phyloP scores from a whole-genome alignment of 306 rosid species.

The Lithocarpus polystachyus region DNA sequence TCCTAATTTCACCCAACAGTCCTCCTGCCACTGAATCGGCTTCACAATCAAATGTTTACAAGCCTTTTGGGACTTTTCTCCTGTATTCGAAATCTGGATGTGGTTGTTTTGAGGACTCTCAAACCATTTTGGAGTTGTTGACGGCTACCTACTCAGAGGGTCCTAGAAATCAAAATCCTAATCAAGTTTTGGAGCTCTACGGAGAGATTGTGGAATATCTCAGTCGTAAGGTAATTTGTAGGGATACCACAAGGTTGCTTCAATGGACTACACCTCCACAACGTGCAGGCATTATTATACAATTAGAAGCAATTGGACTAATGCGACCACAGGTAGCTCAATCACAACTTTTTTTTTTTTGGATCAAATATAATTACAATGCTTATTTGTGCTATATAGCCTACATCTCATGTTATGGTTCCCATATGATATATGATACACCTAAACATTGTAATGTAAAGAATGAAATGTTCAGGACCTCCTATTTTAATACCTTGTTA shows the following conservation, averaged over 20 bases:
- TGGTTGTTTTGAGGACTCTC: conserved; percentile 48
- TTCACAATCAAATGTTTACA: not conserved
- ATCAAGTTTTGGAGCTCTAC: conserved; percentile 25
- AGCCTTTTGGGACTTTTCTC: conserved; percentile 68
- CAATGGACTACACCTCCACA: conserved; percentile 8
- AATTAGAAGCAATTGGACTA: conserved; percentile 38
- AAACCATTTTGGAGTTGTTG: conserved; percentile 30
- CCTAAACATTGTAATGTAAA: too few relatives aligned
- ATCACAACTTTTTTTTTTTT: not conserved
- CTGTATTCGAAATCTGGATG: conserved; percentile 35
- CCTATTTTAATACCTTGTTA: too few relatives aligned
- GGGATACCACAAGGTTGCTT: not conserved
- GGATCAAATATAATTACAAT: not conserved
- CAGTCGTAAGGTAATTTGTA: conserved; percentile 5
- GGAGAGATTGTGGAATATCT: conserved; percentile 30
- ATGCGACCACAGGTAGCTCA: conserved; percentile 31
- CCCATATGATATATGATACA: too few relatives aligned
- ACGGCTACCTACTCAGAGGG: not conserved
- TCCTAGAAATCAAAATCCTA: not conserved
- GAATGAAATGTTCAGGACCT: too few relatives aligned
- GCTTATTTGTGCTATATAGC: not conserved
- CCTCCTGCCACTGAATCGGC: not conserved
- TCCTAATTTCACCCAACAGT: not conserved
- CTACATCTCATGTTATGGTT: not conserved
- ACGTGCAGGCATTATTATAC: conserved; percentile 29